phyloP scores from a whole-genome alignment of 2,329 filamentous ascomycete species.

The Talaromyces sp. region DNA sequence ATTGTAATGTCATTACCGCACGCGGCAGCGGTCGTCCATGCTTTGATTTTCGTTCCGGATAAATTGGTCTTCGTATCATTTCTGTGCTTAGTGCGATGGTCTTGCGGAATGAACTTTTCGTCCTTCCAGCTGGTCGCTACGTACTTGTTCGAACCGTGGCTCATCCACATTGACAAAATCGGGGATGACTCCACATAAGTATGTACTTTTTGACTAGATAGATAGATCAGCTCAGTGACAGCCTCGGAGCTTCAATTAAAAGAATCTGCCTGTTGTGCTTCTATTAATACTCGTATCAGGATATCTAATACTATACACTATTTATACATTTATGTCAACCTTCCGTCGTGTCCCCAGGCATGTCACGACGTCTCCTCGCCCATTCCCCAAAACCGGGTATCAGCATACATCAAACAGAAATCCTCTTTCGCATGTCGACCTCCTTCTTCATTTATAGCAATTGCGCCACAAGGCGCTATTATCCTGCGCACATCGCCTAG shows the following conservation, averaged over 20 bases:
- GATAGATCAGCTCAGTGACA: conserved; percentile 12
- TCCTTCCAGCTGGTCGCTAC: conserved; percentile 8
- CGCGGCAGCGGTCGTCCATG: background rate
- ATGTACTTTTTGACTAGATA: conserved; percentile 18
- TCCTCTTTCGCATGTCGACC: conserved; percentile 13
- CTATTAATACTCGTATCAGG: background rate
- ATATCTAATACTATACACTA: conserved; percentile 2
- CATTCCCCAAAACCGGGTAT: conserved; percentile 44
- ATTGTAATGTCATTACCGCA: conserved; percentile 20
- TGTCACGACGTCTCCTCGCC: conserved; percentile 30
- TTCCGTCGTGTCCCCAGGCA: background rate
- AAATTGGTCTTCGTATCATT: background rate
- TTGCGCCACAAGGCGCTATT: conserved; percentile 14
- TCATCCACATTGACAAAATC: background rate
- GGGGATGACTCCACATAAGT: conserved; percentile 6
- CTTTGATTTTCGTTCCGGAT: conserved; percentile 8
- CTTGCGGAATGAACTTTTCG: background rate
- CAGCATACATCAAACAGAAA: conserved; percentile 43
- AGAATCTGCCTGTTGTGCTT: conserved; percentile 11
- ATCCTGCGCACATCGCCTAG: conserved; percentile 30
- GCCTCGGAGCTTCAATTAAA: conserved; percentile 14
- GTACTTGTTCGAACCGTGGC: background rate
- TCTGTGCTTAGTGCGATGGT: conserved; percentile 3
- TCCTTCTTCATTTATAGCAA: conserved; percentile 4
- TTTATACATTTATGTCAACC: background rate